These are phyloP conservation scores for Debaryomyces prosopidis DNA, from an alignment of 805 yeast species.

Conservation along the genomic window DNA sequence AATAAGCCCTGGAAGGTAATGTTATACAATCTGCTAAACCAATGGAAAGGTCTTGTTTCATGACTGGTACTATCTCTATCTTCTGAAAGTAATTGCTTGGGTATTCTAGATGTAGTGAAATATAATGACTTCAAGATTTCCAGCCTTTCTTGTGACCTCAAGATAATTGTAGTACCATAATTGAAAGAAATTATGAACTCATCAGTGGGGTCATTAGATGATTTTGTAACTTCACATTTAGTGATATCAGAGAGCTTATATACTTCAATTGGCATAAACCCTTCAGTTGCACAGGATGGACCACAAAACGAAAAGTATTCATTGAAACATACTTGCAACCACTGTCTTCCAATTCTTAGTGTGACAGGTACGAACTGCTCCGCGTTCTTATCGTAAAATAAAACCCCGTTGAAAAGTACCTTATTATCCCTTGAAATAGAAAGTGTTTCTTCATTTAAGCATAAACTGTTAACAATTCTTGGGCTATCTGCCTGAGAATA, in stretches of 20 bases:
- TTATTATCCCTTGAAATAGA: constrained; percentile 38
- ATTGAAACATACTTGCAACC: constrained; percentile 51
- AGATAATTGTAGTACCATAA: constrained; percentile 24
- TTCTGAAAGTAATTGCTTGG: constrained; percentile 29
- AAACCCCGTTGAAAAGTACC: constrained; percentile 35
- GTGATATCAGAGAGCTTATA: constrained; percentile 32
- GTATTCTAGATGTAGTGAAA: constrained; percentile 59
- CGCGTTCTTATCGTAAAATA: constrained; percentile 48
- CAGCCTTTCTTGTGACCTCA: constrained; percentile 36
- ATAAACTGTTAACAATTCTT: constrained; percentile 33
- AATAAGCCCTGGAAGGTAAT: constrained; percentile 69
- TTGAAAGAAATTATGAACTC: constrained; percentile 38
- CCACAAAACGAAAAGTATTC: constrained; percentile 19
- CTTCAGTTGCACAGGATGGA: constrained; percentile 22
- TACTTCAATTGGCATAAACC: constrained; percentile 36
- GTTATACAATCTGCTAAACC: constrained; percentile 63
- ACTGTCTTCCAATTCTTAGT: constrained; percentile 68
- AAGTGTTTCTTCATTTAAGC: constrained; percentile 35
- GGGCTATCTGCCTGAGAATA: constrained; percentile 36
- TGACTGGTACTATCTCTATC: constrained; percentile 16
- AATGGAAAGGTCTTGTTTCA: constrained; percentile 17
- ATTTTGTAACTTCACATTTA: constrained; percentile 34
- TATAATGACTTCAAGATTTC: constrained; percentile 73
- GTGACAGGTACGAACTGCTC: constrained; percentile 60
- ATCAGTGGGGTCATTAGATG: constrained; percentile 25